These are phyloP conservation scores for Phanerodontia chrysosporium DNA, from an alignment of 768 basidiomycete genomes.

Conservation along the genomic window DNA sequence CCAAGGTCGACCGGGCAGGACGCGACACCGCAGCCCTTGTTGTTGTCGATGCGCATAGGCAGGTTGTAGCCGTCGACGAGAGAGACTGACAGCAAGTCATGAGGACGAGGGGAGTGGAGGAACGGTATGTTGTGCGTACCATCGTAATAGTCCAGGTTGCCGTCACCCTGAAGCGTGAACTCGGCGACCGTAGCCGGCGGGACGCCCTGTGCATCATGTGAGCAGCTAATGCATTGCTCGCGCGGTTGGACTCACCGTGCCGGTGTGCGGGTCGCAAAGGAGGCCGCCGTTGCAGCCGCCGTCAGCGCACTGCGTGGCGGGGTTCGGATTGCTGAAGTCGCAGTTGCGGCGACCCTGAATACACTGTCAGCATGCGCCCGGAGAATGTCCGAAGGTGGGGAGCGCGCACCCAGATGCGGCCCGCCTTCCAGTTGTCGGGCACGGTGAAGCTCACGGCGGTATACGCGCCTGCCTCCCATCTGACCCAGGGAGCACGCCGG, in stretches of 20 bases:
- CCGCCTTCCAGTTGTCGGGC: conserved; percentile 36
- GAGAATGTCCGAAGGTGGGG: background rate
- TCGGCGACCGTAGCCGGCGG: conserved; percentile 34
- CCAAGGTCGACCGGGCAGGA: conserved; percentile 35
- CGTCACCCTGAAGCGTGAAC: conserved; percentile 28
- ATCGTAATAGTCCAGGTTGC: conserved; percentile 30
- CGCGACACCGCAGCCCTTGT: conserved; percentile 29
- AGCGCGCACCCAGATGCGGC: conserved; percentile 33
- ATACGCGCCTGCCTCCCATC: conserved; percentile 27
- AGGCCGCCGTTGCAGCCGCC: conserved; percentile 42
- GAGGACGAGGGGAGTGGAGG: too few species aligned
- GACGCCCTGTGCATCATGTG: conserved; percentile 22
- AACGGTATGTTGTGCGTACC: conserved; percentile 13
- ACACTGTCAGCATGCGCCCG: background rate
- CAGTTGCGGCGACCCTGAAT: conserved; percentile 34
- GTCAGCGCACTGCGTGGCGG: conserved; percentile 30
- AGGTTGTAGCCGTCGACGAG: conserved; percentile 31
- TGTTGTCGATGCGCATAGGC: conserved; percentile 31
- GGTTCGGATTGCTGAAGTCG: conserved; percentile 31
- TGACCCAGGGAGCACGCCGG: background rate
- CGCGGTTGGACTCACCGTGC: conserved; percentile 27
- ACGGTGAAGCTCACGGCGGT: conserved; percentile 29
- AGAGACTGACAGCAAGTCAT: conserved; percentile 18
- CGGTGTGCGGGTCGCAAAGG: conserved; percentile 30
- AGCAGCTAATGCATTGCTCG: background rate